phyloP scores from a whole-genome alignment of 129 eudicot species.

The Heracleum sosnowskyi region DNA sequence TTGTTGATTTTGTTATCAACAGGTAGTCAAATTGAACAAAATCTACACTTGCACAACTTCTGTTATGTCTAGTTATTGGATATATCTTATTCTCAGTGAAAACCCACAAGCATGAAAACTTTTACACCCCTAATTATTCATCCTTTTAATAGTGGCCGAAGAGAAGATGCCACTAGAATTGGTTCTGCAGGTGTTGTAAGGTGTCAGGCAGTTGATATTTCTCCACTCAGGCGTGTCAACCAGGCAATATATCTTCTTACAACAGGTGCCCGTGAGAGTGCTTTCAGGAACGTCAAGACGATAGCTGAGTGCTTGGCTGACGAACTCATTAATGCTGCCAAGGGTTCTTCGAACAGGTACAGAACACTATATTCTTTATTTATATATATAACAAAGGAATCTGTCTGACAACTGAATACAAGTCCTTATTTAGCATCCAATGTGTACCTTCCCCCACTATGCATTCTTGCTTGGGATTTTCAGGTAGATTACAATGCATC shows the following conservation, averaged over 20 bases:
- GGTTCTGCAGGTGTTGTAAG: conserved; percentile 46
- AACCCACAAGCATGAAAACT: too few relatives aligned
- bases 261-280: conserved; percentile 51
- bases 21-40: conserved; percentile 24
- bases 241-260: conserved; percentile 42
- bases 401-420: too few relatives aligned
- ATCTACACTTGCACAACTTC: too few relatives aligned
- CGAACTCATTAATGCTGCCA: conserved; percentile 81
- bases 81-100: too few relatives aligned
- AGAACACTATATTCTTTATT: too few relatives aligned
- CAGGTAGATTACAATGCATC: too few relatives aligned
- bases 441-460: too few relatives aligned
- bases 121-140: too few relatives aligned
- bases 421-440: too few relatives aligned
- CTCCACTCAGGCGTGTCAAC: conserved; percentile 37
- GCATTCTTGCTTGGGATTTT: too few relatives aligned
- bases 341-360: conserved; percentile 77
- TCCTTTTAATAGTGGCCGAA: conserved; percentile 23
- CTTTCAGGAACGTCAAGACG: conserved; percentile 64
- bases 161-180: conserved; percentile 41
- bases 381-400: too few relatives aligned
- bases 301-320: conserved; percentile 84
- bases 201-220: conserved; percentile 41
- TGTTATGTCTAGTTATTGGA: too few relatives aligned
- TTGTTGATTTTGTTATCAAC: conserved; percentile 80